Base-by-base conservation (phyloP, 805 yeast species). In the Ascoidea rubescens region DNA sequence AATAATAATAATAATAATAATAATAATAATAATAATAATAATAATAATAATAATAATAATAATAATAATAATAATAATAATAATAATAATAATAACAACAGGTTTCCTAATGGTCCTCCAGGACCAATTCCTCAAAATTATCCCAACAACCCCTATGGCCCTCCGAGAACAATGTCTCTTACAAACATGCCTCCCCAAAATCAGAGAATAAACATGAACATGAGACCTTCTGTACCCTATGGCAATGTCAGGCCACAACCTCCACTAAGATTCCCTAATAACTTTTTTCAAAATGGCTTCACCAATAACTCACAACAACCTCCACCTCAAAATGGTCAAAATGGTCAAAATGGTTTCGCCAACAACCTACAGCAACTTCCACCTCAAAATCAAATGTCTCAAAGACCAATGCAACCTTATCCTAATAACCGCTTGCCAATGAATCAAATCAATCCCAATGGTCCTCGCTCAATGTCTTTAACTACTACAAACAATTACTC, bases 131-230 rank as follows among this genome's bases (percentile, higher is more conserved):
- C 32, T 33, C 42, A 33, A 33, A 7, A 6, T 33, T 33, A 7
- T 33, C 42, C 42, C 6, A 33, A 33, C 10, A 6, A 33, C 6
- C 10, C 10, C 10, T 33, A 47, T 48, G 28, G 21, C 47, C 14
- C 53, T 53, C 73, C 75, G 12, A 62, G 78, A 45, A 65, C 79
- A 4, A 73, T 72, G 79, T 74, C 79, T 1, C 58, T 73, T 37
- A 33, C 42, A 7, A 33, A 33, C 10, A 33, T 33, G 42, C 10
- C 42, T 33, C 10, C 42, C 6, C 70, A 64, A 52, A 53, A 58
- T 49, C 56, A 47, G 17, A 33, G 42, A 33, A 7, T 33, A 33
- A 43, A 16, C 5, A 48, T 50, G 5, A 53, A 30, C 44, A 43
- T 45, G 52, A 47, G 14, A 30, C 42, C 42, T 33, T 10, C 42